Evolutionary conservation across 371 early-diverging fungal species (phyloP).

Genomic region (Syncephalis fuscata): DNA sequence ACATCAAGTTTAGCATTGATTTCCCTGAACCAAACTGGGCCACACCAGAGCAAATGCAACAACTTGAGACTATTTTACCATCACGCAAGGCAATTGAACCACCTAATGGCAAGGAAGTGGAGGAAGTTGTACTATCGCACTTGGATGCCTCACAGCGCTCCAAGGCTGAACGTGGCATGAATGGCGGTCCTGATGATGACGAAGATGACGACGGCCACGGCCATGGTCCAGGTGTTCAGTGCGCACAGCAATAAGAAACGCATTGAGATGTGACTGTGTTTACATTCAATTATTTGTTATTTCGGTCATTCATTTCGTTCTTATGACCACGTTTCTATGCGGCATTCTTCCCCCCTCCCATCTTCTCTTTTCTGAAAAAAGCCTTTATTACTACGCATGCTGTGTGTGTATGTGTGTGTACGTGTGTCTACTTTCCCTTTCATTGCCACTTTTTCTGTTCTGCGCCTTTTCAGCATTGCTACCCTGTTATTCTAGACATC

Average conservation of each 20-base stretch:
- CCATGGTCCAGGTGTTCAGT: constrained; percentile 75
- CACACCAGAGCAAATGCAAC: constrained; percentile 12
- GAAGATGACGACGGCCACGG: constrained; percentile 40
- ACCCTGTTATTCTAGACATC: too few relatives aligned
- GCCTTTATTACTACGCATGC: too few relatives aligned
- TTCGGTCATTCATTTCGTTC: too few relatives aligned
- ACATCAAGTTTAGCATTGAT: constrained; percentile 77
- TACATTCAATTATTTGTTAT: too few relatives aligned
- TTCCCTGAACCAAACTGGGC: constrained; percentile 83
- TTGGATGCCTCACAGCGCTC: constrained; percentile 54
- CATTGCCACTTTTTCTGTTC: too few relatives aligned
- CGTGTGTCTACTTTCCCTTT: too few relatives aligned
- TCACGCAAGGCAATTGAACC: constrained; percentile 20
- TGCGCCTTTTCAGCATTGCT: too few relatives aligned
- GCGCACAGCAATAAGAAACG: constrained; percentile 83
- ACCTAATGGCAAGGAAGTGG: constrained; percentile 25
- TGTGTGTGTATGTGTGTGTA: too few relatives aligned
- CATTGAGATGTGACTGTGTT: too few relatives aligned
- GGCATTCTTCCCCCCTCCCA: too few relatives aligned
- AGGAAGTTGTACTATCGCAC: constrained; percentile 64
- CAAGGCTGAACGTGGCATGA: constrained; percentile 17
- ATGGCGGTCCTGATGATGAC: constrained; percentile 28
- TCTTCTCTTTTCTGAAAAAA: too few relatives aligned
- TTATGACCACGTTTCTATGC: too few relatives aligned
- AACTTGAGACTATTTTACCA: constrained; percentile 47